Conservation (phyloP, 2,329 filamentous ascomycete species). For the Microdochium nivale region DNA sequence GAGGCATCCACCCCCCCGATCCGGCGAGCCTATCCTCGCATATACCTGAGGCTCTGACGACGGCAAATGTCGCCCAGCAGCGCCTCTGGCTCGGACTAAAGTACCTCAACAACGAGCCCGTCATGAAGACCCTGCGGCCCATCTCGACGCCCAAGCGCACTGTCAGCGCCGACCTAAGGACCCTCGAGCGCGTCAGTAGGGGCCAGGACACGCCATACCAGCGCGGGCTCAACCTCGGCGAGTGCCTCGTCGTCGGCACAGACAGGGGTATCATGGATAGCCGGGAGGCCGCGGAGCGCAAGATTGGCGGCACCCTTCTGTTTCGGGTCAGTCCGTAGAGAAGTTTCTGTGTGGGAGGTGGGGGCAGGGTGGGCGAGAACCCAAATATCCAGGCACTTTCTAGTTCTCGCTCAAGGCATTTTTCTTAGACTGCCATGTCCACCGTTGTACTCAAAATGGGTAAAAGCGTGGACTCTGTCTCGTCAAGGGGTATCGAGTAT, state of each 20-base stretch:
- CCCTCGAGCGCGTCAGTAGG: constrained; percentile 57
- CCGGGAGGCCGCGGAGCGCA: constrained; percentile 72
- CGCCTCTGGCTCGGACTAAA: constrained; percentile 85
- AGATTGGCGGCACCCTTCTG: constrained; percentile 70
- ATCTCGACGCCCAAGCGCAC: constrained; percentile 68
- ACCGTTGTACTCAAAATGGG: too few relatives aligned
- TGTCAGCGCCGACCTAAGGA: constrained; percentile 55
- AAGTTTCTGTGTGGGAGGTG: neutral
- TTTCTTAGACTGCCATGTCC: too few relatives aligned
- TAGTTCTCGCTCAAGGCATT: too few relatives aligned
- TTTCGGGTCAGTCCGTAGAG: constrained; percentile 48
- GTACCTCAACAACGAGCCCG: constrained; percentile 78
- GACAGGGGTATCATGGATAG: constrained; percentile 71
- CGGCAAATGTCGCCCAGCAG: constrained; percentile 62
- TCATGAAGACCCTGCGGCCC: constrained; percentile 57
- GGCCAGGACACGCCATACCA: constrained; percentile 58
- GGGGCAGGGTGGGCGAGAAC: neutral
- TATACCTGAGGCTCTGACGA: constrained; percentile 51
- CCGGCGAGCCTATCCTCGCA: constrained; percentile 33
- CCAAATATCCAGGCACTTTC: too few relatives aligned
- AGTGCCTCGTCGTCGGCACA: constrained; percentile 74
- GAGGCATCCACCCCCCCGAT: constrained; percentile 47
- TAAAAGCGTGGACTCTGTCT: too few relatives aligned
- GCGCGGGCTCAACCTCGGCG: constrained; percentile 64
- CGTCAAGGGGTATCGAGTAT: too few relatives aligned